A percentile compares a stretch with the other conserved stretches of the same genome.
Evolutionary conservation across 164 flowering plant species (phyloP).

Genomic region (Aristolochia californica): DNA sequence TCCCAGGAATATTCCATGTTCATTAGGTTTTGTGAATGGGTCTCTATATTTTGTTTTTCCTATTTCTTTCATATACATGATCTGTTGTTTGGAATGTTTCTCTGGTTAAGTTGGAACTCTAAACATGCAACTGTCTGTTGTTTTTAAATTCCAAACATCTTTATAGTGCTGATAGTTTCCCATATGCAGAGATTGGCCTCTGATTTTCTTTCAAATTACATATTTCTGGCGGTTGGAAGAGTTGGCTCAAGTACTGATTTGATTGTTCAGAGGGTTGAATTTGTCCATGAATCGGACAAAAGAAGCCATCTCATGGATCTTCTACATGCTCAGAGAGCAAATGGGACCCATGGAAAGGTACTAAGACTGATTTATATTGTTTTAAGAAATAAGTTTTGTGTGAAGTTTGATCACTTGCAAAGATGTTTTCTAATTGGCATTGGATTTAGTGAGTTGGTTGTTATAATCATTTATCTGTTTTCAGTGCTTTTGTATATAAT

Average conservation of each 20-base stretch:
- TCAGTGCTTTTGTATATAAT: not conserved
- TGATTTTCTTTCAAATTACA: conserved; percentile 57
- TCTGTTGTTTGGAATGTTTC: not conserved
- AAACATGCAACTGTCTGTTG: not conserved
- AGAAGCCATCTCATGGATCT: conserved; percentile 73
- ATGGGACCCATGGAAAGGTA: conserved; percentile 60
- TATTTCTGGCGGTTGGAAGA: conserved; percentile 69
- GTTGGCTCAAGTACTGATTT: conserved; percentile 79
- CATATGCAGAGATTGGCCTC: conserved; percentile 56
- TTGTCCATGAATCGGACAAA: conserved; percentile 54
- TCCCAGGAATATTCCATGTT: no score
- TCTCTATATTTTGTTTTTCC: no score
- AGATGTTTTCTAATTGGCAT: not conserved
- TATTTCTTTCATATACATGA: no score
- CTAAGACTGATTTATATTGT: not conserved
- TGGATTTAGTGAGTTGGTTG: not conserved
- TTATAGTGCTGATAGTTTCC: not conserved
- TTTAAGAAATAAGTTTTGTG: no score
- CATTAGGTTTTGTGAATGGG: no score
- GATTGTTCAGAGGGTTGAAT: conserved; percentile 68
- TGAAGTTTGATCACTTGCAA: no score
- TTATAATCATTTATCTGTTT: not conserved
- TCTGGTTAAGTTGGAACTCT: not conserved
- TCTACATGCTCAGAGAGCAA: conserved; percentile 59
- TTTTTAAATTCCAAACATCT: not conserved